Evolutionary conservation across 2,329 filamentous ascomycete species (phyloP).

Genomic region (Diaporthe citri): DNA sequence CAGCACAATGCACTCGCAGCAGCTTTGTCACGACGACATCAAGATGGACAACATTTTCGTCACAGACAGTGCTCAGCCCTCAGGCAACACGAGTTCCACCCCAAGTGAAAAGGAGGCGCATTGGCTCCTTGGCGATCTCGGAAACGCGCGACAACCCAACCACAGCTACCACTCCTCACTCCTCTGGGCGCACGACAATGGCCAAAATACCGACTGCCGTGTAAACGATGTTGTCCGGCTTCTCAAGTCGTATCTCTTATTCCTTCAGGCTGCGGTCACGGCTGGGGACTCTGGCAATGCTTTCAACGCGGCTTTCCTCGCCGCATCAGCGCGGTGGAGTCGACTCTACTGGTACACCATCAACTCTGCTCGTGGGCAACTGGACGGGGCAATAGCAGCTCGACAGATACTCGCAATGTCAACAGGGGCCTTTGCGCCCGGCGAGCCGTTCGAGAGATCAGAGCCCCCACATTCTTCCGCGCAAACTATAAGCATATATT

Average conservation of each 20-base stretch:
- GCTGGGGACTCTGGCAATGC: conserved; percentile 35
- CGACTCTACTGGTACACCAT: conserved; percentile 46
- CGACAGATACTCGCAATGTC: conserved; percentile 32
- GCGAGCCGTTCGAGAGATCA: neutral
- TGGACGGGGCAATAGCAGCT: conserved; percentile 17
- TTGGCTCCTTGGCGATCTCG: conserved; percentile 51
- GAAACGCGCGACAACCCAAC: conserved; percentile 47
- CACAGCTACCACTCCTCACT: conserved; percentile 49
- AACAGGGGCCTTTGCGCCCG: conserved; percentile 14
- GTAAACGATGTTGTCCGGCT: conserved; percentile 50
- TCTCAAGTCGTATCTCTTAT: conserved; percentile 48
- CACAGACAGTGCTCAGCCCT: neutral
- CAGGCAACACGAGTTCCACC: neutral
- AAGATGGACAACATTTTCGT: conserved; percentile 51
- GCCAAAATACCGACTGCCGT: conserved; percentile 49
- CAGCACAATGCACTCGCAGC: conserved; percentile 45
- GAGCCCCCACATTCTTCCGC: neutral
- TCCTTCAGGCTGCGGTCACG: conserved; percentile 44
- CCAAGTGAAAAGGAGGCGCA: conserved; percentile 37
- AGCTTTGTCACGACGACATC: conserved; percentile 51
- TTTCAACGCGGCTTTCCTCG: conserved; percentile 47
- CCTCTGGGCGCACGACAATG: conserved; percentile 48
- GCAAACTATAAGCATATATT: neutral
- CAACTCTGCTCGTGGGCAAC: conserved; percentile 3
- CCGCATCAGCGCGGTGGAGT: conserved; percentile 44